A percentile compares a stretch with the other conserved stretches of the same genome.
These are phyloP conservation scores for Gamsiella multidivaricata DNA, from an alignment of 192 early-diverging fungal species.

Conservation along the genomic window DNA sequence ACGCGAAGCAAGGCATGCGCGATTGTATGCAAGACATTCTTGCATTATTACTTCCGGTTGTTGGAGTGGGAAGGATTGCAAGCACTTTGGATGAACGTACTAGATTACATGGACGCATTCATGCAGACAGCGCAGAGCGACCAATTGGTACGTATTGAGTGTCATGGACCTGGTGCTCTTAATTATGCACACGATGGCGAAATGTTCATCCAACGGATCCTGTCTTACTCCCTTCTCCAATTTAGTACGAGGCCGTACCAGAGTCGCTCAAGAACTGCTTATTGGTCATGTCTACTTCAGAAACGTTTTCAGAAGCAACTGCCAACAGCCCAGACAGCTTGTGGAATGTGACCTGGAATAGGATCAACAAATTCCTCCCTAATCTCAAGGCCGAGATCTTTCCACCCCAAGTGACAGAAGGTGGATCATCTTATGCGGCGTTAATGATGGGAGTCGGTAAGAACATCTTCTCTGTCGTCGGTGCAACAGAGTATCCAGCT, in stretches of 20 bases:
- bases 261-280: slow-evolving; percentile 88
- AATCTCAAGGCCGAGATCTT: slow-evolving; percentile 69
- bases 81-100: slow-evolving; percentile 70
- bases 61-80: slow-evolving; percentile 67
- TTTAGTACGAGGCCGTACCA: slow-evolving; percentile 74
- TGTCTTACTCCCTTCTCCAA: no score
- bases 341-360: slow-evolving; percentile 79
- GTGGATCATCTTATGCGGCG: slow-evolving; percentile 39
- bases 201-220: no score
- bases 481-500: neutral
- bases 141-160: slow-evolving; percentile 67
- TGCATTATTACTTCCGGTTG: slow-evolving; percentile 74
- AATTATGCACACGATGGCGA: neutral
- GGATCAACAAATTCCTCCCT: slow-evolving; percentile 73
- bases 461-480: slow-evolving; percentile 34
- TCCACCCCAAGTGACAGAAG: slow-evolving; percentile 26
- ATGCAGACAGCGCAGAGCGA: slow-evolving; percentile 70
- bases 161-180: no score
- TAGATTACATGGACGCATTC: slow-evolving; percentile 74
- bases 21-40: slow-evolving; percentile 79
- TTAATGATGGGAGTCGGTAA: slow-evolving; percentile 53
- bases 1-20: slow-evolving; percentile 76
- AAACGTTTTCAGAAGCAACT: slow-evolving; percentile 61
- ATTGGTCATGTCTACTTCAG: slow-evolving; percentile 81
- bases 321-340: slow-evolving; percentile 57